Evolutionary conservation across 257 asterid species (phyloP).

Genomic region (Lycium barbarum): DNA sequence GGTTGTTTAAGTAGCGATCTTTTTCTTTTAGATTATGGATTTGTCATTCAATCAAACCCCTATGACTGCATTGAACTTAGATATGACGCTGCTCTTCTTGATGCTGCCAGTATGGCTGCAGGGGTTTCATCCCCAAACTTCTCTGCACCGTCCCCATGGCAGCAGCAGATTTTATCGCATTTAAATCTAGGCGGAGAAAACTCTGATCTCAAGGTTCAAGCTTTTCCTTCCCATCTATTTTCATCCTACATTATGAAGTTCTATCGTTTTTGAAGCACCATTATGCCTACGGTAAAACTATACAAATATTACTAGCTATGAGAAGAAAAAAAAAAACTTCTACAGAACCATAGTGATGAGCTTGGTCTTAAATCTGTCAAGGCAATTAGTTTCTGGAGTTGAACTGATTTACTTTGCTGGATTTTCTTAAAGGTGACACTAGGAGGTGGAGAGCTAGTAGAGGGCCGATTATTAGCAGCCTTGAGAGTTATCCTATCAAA

Average conservation of each 20-base stretch:
- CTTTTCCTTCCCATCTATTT: conserved; percentile 14
- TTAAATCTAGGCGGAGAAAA: conserved; percentile 68
- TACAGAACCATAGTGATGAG: neutral
- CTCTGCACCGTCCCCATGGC: conserved; percentile 89
- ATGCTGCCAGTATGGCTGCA: conserved; percentile 93
- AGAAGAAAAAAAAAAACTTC: neutral
- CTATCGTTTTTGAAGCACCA: neutral
- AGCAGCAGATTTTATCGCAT: conserved; percentile 58
- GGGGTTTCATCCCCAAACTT: conserved; percentile 72
- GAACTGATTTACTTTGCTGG: conserved; percentile 29
- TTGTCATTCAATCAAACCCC: conserved; percentile 80
- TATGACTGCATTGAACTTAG: conserved; percentile 86
- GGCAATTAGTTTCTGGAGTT: neutral
- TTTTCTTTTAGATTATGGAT: conserved; percentile 93
- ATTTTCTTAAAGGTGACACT: conserved; percentile 60
- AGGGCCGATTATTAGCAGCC: conserved; percentile 84
- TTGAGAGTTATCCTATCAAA: conserved; percentile 66
- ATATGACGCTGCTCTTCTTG: conserved; percentile 84
- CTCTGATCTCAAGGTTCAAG: conserved; percentile 75
- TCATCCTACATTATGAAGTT: neutral
- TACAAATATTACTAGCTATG: neutral
- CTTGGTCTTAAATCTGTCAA: neutral
- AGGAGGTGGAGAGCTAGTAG: conserved; percentile 81
- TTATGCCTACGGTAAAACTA: neutral
- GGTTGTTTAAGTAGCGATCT: conserved; percentile 83